A percentile compares a stretch with the other conserved stretches of the same genome.
phyloP scores from a whole-genome alignment of 2,329 filamentous ascomycete genomes.

The Aspergillus sojae region DNA sequence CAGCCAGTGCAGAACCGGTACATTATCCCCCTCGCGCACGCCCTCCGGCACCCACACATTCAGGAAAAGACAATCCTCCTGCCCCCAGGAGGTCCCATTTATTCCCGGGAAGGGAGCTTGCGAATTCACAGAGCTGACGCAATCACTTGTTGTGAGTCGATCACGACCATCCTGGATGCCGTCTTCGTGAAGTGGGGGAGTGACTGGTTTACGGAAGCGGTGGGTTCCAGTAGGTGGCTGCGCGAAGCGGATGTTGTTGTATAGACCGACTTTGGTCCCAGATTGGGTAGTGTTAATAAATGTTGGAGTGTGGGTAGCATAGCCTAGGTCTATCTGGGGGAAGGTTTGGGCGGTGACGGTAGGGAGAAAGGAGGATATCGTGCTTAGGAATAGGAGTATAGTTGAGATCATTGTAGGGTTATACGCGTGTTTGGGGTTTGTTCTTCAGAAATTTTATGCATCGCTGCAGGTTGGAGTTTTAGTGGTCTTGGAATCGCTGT shows the following conservation, averaged over 20 bases:
- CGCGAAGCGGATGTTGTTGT: conserved; percentile 8
- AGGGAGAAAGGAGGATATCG: not conserved
- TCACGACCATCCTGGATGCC: not conserved
- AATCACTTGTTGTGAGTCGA: not conserved
- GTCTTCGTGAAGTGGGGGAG: not conserved
- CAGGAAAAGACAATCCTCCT: conserved; percentile 5
- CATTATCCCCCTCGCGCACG: not conserved
- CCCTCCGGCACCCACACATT: conserved; percentile 7
- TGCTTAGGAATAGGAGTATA: not conserved
- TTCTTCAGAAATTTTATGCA: not conserved
- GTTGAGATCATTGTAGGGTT: not conserved
- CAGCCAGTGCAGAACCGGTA: conserved; percentile 4
- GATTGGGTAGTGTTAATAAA: not conserved
- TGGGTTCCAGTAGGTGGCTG: not conserved
- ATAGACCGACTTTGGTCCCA: not conserved
- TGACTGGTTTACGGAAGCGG: conserved; percentile 3
- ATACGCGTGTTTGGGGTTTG: not conserved
- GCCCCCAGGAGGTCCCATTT: conserved; percentile 1
- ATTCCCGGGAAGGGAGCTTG: not conserved
- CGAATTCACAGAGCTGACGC: not conserved
- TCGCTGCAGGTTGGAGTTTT: not conserved
- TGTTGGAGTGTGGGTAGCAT: not conserved
- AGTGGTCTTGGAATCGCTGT: too few relatives aligned
- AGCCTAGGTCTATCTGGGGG: not conserved
- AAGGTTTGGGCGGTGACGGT: not conserved